Conservation (phyloP, 352 stramenopile species). For the Pythium coloratum region DNA sequence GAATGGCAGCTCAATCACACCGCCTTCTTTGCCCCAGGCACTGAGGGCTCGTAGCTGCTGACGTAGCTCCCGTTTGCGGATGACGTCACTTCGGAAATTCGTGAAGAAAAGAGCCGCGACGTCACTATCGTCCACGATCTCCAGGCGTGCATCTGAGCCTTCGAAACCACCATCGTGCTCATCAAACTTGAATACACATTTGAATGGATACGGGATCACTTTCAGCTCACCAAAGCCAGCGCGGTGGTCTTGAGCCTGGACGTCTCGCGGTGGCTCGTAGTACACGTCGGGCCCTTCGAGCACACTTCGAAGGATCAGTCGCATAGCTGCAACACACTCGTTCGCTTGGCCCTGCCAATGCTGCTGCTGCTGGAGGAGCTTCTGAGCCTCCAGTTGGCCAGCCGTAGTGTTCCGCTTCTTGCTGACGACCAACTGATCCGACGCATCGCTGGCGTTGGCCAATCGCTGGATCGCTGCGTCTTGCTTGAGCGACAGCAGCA, state of each 20-base stretch:
- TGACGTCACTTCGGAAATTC: slow-evolving; percentile 38
- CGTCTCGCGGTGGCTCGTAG: slow-evolving; percentile 21
- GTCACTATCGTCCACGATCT: slow-evolving; percentile 35
- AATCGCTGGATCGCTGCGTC: slow-evolving; percentile 35
- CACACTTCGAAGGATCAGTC: slow-evolving; percentile 20
- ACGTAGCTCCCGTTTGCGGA: slow-evolving; percentile 29
- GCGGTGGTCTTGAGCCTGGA: neutral
- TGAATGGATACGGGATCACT: slow-evolving; percentile 43
- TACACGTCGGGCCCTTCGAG: slow-evolving; percentile 52
- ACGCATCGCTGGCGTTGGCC: slow-evolving; percentile 27
- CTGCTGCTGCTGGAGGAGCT: neutral
- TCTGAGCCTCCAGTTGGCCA: neutral
- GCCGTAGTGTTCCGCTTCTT: slow-evolving; percentile 14
- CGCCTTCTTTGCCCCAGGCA: neutral
- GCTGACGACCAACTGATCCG: slow-evolving; percentile 20
- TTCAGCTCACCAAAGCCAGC: slow-evolving; percentile 48
- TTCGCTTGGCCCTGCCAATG: slow-evolving; percentile 44
- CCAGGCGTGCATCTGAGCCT: slow-evolving; percentile 24
- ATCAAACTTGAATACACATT: slow-evolving; percentile 43
- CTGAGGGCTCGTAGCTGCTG: slow-evolving; percentile 38
- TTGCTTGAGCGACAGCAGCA: slow-evolving; percentile 34
- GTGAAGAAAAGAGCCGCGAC: slow-evolving; percentile 27
- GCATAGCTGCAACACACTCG: slow-evolving; percentile 33
- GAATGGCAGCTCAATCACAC: slow-evolving; percentile 7
- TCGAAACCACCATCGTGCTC: slow-evolving; percentile 19